A percentile compares a stretch with the other conserved stretches of the same genome.
Evolutionary conservation across 2,329 filamentous ascomycete species (phyloP).

Genomic region (Chaetoscypha palmicola): DNA sequence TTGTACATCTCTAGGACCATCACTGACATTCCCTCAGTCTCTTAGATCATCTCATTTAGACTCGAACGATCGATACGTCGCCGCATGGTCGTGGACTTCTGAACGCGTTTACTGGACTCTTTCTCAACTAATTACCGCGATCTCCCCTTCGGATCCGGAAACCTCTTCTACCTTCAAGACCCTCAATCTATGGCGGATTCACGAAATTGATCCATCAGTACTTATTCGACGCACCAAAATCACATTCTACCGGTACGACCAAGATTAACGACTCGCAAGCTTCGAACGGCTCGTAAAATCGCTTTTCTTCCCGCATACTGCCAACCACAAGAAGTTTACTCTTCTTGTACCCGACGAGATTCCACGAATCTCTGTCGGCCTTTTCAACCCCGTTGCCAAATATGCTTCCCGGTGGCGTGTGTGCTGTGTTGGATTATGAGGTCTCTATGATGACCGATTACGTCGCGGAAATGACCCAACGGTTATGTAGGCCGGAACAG

Average conservation of each 20-base stretch:
- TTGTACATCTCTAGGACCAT: neutral
- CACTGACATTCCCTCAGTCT: neutral
- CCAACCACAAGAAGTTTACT: constrained; percentile 19
- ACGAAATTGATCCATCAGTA: constrained; percentile 22
- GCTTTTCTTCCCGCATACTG: constrained; percentile 8
- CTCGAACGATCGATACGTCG: constrained; percentile 2
- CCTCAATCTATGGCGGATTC: constrained; percentile 23
- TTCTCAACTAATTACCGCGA: constrained; percentile 16
- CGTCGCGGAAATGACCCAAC: constrained; percentile 64
- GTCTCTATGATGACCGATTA: constrained; percentile 74
- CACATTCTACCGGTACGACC: too few species aligned
- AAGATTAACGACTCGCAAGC: constrained; percentile 15
- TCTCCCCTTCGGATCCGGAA: constrained; percentile 5
- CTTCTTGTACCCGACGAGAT: constrained; percentile 28
- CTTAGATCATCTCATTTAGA: neutral
- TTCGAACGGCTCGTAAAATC: constrained; percentile 12
- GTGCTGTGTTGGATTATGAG: constrained; percentile 68
- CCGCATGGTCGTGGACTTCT: constrained; percentile 26
- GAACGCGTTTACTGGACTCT: constrained; percentile 22
- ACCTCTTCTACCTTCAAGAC: constrained; percentile 7
- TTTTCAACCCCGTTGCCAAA: constrained; percentile 19
- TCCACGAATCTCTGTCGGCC: constrained; percentile 26
- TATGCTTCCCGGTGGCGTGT: constrained; percentile 52
- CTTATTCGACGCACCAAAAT: too few species aligned
- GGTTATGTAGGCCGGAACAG: constrained; percentile 56